phyloP scores from a whole-genome alignment of 495 filamentous ascomycete species.

The Penicillium canariense region DNA sequence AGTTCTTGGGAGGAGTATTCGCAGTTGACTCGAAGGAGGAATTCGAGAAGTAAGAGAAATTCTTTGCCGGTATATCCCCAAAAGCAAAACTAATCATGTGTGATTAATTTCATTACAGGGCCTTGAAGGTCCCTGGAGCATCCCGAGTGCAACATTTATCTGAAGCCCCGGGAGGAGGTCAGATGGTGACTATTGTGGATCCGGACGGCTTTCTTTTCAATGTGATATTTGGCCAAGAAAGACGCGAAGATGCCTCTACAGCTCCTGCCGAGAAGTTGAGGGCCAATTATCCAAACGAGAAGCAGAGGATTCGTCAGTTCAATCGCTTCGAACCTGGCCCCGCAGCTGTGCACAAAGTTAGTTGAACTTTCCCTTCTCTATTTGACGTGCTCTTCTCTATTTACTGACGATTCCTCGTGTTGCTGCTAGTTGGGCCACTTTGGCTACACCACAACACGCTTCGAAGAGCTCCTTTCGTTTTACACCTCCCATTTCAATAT shows the following conservation, averaged over 20 bases:
- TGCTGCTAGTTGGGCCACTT: slow-evolving; percentile 62
- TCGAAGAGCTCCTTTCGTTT: slow-evolving; percentile 54
- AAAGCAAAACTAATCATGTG: too few relatives aligned
- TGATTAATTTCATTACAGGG: too few relatives aligned
- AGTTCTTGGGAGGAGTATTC: slow-evolving; percentile 54
- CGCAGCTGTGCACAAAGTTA: slow-evolving; percentile 60
- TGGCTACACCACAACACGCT: slow-evolving; percentile 61
- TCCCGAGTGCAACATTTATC: neutral
- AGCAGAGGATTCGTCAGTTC: slow-evolving; percentile 17
- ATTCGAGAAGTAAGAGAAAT: slow-evolving; percentile 35
- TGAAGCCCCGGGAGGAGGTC: neutral
- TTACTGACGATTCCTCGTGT: too few relatives aligned
- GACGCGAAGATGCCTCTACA: neutral
- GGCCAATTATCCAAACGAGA: slow-evolving; percentile 22
- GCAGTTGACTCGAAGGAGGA: slow-evolving; percentile 56
- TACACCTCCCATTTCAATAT: slow-evolving; percentile 66
- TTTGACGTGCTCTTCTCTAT: too few relatives aligned
- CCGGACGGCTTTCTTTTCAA: slow-evolving; percentile 30
- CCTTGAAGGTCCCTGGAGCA: neutral
- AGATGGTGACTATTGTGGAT: slow-evolving; percentile 25
- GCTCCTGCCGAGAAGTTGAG: slow-evolving; percentile 16
- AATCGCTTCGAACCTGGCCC: slow-evolving; percentile 43
- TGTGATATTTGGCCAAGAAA: slow-evolving; percentile 24
- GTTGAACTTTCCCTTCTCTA: neutral
- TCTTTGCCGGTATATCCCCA: too few relatives aligned